Base-by-base conservation (phyloP, 1,284 basidiomycete species). In the Boletus semigastroideus region DNA sequence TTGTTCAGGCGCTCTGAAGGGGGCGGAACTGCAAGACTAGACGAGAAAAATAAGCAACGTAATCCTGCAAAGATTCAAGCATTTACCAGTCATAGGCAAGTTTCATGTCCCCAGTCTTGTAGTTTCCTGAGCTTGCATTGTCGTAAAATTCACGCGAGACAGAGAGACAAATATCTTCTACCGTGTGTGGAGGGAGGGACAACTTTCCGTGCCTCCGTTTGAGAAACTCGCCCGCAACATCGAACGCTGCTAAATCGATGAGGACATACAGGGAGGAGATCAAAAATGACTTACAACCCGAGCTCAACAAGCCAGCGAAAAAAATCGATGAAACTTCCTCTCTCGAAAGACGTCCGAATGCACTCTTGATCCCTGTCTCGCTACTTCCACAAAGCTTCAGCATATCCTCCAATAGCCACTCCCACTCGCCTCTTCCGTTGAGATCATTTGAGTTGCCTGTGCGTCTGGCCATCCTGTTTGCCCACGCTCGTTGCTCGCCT, bases 41-140 rank as follows among this genome's bases (percentile, higher is more conserved):
- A 46, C 19, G 31, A n/a, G n/a, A 52, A 46, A 37, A 22, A 31
- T 59, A 49, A 61, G 55, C 34, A 42, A 53, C 20, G 57, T 51
- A 37, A 34, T 34, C 28, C 48, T 22, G 44, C 30, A 20, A 9
- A 16, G 3, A 51, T 27, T 45, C 39, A 16, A 54, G 41, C 34
- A 66, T 80, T 66, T 67, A 95, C 94, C 94, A 96, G 53, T 96
- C 92, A 68, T 94, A 94, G 1, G 94, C 94, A 37, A 93, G 75
- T 70, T 93, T 95, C 94, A 98, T 97, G 48, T 95, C 92, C 6
- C 94, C 94, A 43, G 83, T 81, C 60, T 93, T 90, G 64, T 93
- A 88, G 64, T 97, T 98, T 4, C 92, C 94, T 2, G 86, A 90
- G 56, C 80, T 86, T 5, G 95, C 90, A 60, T 96, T 96, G 66